phyloP scores from a whole-genome alignment of 139 green algal species.

The Haematococcus sp. region DNA sequence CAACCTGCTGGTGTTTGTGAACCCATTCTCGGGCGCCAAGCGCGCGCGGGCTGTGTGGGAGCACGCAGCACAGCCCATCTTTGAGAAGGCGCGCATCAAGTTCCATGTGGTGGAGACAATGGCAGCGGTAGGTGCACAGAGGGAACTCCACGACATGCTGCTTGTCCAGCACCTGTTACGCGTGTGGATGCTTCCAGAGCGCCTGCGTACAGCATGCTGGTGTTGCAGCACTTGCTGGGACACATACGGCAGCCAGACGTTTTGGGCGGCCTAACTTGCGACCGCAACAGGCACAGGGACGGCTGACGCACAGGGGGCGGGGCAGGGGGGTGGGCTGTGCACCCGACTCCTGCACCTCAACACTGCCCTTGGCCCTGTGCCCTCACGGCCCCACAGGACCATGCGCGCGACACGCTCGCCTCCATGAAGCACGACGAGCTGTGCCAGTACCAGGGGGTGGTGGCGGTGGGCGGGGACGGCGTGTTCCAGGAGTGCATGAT shows the following conservation, averaged over 20 bases:
- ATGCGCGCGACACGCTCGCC: conserved; percentile 55
- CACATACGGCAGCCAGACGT: no score
- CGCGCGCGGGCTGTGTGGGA: conserved; percentile 49
- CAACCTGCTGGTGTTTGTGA: conserved; percentile 79
- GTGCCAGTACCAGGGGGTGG: conserved; percentile 46
- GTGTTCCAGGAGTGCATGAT: conserved; percentile 90
- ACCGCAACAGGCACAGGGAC: no score
- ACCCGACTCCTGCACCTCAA: not conserved
- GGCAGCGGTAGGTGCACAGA: conserved; percentile 16
- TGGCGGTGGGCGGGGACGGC: conserved; percentile 75
- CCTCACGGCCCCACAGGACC: conserved; percentile 28
- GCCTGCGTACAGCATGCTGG: not conserved
- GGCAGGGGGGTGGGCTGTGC: no score
- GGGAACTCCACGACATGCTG: no score
- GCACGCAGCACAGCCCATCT: conserved; percentile 48
- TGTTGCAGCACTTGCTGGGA: conserved; percentile 5
- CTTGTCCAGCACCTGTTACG: no score
- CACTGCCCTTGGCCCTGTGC: not conserved
- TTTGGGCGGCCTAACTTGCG: no score
- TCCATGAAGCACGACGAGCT: conserved; percentile 53
- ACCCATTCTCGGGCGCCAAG: conserved; percentile 66
- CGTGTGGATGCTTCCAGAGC: not conserved
- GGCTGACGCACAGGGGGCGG: no score
- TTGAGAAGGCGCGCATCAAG: conserved; percentile 53
- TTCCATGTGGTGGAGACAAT: conserved; percentile 56